These are phyloP conservation scores for Stygiomarasmius scandens DNA, from an alignment of 1,284 basidiomycete genomes.

Conservation along the genomic window DNA sequence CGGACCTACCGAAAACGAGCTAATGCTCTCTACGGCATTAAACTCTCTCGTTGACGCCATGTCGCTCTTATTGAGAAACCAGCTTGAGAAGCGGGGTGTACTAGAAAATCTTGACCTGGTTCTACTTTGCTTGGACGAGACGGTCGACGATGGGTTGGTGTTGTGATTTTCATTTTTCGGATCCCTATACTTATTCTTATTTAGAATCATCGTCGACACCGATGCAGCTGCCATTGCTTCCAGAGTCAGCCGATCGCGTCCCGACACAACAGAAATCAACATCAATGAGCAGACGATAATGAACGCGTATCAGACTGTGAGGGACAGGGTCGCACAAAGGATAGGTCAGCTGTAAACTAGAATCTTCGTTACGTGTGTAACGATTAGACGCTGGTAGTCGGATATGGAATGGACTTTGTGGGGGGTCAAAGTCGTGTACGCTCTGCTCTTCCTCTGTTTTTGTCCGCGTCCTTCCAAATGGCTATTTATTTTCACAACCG, in stretches of 20 bases:
- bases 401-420: too few species aligned
- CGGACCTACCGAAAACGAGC: slow-evolving; percentile 89
- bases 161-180: not conserved
- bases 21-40: slow-evolving; percentile 90
- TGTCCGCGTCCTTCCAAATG: too few species aligned
- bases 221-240: slow-evolving; percentile 95
- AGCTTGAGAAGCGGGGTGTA: slow-evolving; percentile 94
- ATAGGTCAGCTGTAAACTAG: slow-evolving; percentile 52
- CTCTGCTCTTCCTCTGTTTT: too few species aligned
- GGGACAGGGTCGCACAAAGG: slow-evolving; percentile 64
- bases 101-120: slow-evolving; percentile 96
- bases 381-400: not conserved
- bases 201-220: slow-evolving; percentile 95
- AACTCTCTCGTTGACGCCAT: slow-evolving; percentile 87
- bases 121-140: slow-evolving; percentile 93
- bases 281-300: slow-evolving; percentile 98
- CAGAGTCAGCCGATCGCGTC: slow-evolving; percentile 88
- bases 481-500: too few species aligned
- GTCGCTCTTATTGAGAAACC: slow-evolving; percentile 83
- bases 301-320: slow-evolving; percentile 90
- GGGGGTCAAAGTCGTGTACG: too few species aligned
- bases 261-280: slow-evolving; percentile 94
- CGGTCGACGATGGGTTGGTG: slow-evolving; percentile 96
- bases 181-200: not conserved
- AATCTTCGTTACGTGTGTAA: not conserved